phyloP scores from a whole-genome alignment of 352 stramenopile species.

The Phytopythium sindhum region DNA sequence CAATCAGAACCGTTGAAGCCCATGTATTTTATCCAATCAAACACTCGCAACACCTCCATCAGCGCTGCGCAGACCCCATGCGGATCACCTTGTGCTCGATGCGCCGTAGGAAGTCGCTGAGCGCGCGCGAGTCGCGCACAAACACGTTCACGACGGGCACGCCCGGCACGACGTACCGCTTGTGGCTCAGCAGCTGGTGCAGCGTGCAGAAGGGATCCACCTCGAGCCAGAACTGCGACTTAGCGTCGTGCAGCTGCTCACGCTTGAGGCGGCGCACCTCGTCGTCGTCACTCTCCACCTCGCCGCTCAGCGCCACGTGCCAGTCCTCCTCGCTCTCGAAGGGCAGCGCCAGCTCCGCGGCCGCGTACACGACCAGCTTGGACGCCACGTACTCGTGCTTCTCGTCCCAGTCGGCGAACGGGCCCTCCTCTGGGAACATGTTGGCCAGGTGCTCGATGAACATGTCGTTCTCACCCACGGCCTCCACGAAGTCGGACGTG shows the following conservation, averaged over 20 bases:
- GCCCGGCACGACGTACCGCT: conserved; percentile 79
- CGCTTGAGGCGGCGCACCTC: conserved; percentile 55
- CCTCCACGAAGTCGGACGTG: conserved; percentile 82
- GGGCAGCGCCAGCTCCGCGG: conserved; percentile 64
- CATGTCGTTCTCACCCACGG: conserved; percentile 73
- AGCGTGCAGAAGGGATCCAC: conserved; percentile 80
- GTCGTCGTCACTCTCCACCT: conserved; percentile 63
- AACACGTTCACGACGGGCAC: conserved; percentile 85
- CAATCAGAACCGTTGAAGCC: neutral
- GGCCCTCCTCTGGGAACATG: conserved; percentile 87
- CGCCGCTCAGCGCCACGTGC: conserved; percentile 75
- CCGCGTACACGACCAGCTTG: conserved; percentile 70
- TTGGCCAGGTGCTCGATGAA: conserved; percentile 86
- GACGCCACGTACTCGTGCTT: conserved; percentile 72
- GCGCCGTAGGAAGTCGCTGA: conserved; percentile 61
- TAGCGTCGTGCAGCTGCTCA: conserved; percentile 75
- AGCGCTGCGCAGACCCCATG: conserved; percentile 31
- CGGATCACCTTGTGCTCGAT: conserved; percentile 61
- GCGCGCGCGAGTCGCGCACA: conserved; percentile 58
- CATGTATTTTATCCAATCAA: conserved; percentile 10
- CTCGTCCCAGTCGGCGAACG: conserved; percentile 78
- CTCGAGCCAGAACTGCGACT: conserved; percentile 75
- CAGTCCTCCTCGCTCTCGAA: conserved; percentile 64
- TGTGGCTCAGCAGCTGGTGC: conserved; percentile 60
- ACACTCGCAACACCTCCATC: neutral